phyloP scores from a whole-genome alignment of 805 yeast species.

The Zygosaccharomyces gambellarensis region DNA sequence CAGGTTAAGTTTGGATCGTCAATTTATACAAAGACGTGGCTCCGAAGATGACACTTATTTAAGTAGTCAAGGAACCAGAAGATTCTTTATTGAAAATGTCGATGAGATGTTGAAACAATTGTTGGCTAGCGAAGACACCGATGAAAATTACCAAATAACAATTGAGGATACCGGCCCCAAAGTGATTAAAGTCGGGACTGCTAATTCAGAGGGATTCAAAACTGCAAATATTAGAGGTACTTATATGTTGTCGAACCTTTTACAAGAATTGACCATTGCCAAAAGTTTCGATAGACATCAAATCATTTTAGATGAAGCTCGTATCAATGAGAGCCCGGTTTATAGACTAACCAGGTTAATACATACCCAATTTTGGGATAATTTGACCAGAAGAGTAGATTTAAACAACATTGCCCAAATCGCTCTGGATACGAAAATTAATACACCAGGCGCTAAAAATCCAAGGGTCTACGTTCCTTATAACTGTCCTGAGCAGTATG shows the following conservation, averaged over 20 bases:
- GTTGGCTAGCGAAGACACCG: constrained; percentile 77
- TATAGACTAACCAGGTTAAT: constrained; percentile 68
- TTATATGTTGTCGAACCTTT: constrained; percentile 76
- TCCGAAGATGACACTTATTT: constrained; percentile 48
- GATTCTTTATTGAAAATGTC: constrained; percentile 69
- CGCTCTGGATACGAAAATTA: constrained; percentile 74
- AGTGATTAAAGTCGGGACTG: constrained; percentile 74
- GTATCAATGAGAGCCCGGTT: constrained; percentile 86
- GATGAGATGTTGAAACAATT: constrained; percentile 66
- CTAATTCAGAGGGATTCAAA: constrained; percentile 75
- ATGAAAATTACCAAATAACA: constrained; percentile 76
- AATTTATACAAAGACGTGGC: constrained; percentile 43
- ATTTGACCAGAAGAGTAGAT: constrained; percentile 67
- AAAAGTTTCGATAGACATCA: constrained; percentile 71
- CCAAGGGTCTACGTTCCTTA: constrained; percentile 78
- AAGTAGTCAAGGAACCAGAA: constrained; percentile 36
- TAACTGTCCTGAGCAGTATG: constrained; percentile 64
- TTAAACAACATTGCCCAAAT: constrained; percentile 57
- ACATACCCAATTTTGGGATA: constrained; percentile 72
- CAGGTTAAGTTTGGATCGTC: constrained; percentile 17
- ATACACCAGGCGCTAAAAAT: constrained; percentile 52
- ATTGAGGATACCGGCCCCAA: constrained; percentile 83
- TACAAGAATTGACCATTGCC: constrained; percentile 87
- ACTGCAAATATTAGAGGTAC: constrained; percentile 78
- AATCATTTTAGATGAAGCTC: constrained; percentile 73